Percentiles rank a stretch among this genome's conserved stretches.
phyloP scores from a whole-genome alignment of 306 rosid species.

The Castanea mollissima region DNA sequence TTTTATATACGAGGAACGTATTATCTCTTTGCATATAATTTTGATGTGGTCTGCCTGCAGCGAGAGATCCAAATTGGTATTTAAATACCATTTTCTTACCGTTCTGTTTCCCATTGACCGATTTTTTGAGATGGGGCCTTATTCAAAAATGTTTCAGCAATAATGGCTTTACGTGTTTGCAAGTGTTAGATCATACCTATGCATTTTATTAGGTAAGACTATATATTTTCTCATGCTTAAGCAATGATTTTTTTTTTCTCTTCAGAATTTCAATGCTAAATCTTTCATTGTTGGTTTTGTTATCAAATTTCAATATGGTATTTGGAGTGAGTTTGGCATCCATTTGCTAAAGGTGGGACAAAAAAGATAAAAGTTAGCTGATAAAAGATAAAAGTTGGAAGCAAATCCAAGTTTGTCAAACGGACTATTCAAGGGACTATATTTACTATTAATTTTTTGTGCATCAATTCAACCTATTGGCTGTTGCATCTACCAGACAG shows the following conservation, averaged over 20 bases:
- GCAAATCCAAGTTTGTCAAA: too few relatives aligned
- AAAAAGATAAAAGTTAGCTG: too few relatives aligned
- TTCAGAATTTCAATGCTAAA: neutral
- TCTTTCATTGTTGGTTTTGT: neutral
- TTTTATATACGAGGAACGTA: neutral
- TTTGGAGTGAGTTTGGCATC: neutral
- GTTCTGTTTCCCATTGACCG: constrained; percentile 83
- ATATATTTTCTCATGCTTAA: neutral
- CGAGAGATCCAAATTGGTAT: constrained; percentile 80
- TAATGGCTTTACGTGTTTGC: constrained; percentile 77
- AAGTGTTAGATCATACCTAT: constrained; percentile 70
- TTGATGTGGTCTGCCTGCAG: constrained; percentile 41
- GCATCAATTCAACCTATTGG: neutral
- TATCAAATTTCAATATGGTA: neutral
- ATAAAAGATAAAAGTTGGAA: too few relatives aligned
- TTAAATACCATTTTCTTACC: constrained; percentile 73
- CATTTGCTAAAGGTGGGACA: too few relatives aligned
- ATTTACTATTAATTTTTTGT: neutral
- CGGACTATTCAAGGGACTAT: neutral
- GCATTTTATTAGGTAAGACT: constrained; percentile 80
- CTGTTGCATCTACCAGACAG: constrained; percentile 3
- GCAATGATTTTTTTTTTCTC: neutral
- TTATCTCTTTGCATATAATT: constrained; percentile 8
- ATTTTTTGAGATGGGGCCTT: constrained; percentile 91
- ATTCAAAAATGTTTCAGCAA: constrained; percentile 65